Evolutionary conservation across 257 asterid species (phyloP), one percentile per base, ranked within the genome.

Genomic region (Solanum etuberosum): DNA sequence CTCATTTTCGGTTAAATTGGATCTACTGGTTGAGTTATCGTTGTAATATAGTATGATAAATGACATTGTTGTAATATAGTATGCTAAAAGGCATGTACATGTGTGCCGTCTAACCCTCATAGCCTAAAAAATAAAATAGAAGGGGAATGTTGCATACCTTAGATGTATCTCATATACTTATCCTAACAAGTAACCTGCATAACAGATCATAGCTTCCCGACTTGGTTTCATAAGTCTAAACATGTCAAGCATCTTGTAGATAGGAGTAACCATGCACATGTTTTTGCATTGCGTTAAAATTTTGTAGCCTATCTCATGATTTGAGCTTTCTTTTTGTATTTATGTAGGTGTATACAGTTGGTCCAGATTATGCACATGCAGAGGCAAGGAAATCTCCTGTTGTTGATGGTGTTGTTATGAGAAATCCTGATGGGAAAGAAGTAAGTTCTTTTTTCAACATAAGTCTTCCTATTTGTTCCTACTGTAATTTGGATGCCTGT

Each of bases 351-450:
- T 97, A 97, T 81, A 97, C 99, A 29, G 99, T 95, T 85, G 98
- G 99, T 78, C 98, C 99, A 16, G 99, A 97, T 89, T 97, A 97
- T 88, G 99, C 99, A 70, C 99, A 97, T 89, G 99, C 99, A 51
- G 99, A 97, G 92, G 99, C 99, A 57, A 94, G 99, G 89, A 97
- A 97, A 89, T 97, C 99, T 92, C 99, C 99, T 37, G 99, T 97
- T 86, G 99, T 97, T 81, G 99, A 97, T 90, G 99, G 99, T 14
- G 99, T 97, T 90, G 99, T 97, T n/a, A 95, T 95, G 99, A 92
- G 99, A 94, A 95, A 97, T 86, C 97, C 96, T 78, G 98, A 97
- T 87, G 99, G 99, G 81, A 97, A 97, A 94, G 99, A 97, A 91
- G 99, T 97, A 92, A 90, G 97, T 88, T 84, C 32, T 23, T 85